Base-by-base conservation (phyloP, 2,329 filamentous ascomycete species). In the Emmonsiellopsis sp. region DNA sequence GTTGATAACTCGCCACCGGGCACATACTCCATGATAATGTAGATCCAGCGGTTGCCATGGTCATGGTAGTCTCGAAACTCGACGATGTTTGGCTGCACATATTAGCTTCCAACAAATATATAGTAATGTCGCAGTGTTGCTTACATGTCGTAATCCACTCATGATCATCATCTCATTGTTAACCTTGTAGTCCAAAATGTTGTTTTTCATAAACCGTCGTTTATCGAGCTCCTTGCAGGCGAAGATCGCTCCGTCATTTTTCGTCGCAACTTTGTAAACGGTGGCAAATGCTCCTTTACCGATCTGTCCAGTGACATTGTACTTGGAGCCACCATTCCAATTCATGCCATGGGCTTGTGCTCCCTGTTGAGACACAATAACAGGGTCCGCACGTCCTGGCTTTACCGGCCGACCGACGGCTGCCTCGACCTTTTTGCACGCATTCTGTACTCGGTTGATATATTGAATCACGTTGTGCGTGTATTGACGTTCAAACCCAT, bases 131-230 rank as follows among this genome's bases (percentile, higher is more conserved):
- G 36, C 34, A 32, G 47, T 9, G n/a, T 39, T 5, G 70, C 86
- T 78, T 74, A 90, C 87, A 74, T 98, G 93, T 52, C 84, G 77
- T 50, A 97, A 80, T 52, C 78, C 80, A 63, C 86, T 83, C 89
- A 98, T 97, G 62, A 98, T 97, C 59, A 83, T 87, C 85, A 98
- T 92, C 72, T 98, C 93, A 62, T 94, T 96, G 65, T 96, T 88
- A 11, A 97, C 86, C 68, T 94, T 95, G 60, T 90, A 85, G 63
- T 95, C 90, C 21, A 95, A 71, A 17, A 91, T 77, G 2, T 90
- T 91, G 61, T 95, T 93, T 72, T 95, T 95, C 75, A 95, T 88
- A 65, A 96, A 95, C 14, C 85, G 84, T 51, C 87, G 83, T 72
- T 96, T 97, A 69, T 96, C 90, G 3, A 98, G 81, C 69, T 97